phyloP scores from a whole-genome alignment of 108 stramenopile genomes.

The Aurantiochytrium sp. region DNA sequence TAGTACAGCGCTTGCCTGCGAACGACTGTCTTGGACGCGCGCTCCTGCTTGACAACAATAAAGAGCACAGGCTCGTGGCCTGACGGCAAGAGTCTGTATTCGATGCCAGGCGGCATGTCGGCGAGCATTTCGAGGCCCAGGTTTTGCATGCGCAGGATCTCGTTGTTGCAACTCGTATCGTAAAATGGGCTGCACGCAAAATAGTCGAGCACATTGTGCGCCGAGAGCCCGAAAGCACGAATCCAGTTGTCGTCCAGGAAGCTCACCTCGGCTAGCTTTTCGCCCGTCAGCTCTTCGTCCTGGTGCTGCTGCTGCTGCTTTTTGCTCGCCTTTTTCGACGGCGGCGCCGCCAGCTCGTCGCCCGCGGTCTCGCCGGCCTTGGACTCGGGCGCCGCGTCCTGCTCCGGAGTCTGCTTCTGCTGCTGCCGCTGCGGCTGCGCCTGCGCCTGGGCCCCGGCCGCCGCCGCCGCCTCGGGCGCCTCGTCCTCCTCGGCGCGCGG shows the following conservation, averaged over 20 bases:
- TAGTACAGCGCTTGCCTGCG: slow-evolving; percentile 43
- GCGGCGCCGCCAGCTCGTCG: too few species aligned
- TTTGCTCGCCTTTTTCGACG: too few species aligned
- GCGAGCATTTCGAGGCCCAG: slow-evolving; percentile 33
- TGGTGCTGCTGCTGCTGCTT: too few species aligned
- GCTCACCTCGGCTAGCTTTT: background rate
- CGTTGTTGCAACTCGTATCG: slow-evolving; percentile 41
- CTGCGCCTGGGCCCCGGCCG: too few species aligned
- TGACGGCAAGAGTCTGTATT: slow-evolving; percentile 30
- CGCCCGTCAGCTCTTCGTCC: background rate
- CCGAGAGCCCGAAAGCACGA: slow-evolving; percentile 32
- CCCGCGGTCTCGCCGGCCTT: too few species aligned
- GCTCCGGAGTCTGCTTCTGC: too few species aligned
- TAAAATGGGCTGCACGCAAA: slow-evolving; percentile 46
- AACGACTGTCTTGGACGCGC: background rate
- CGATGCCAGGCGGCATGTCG: slow-evolving; percentile 34
- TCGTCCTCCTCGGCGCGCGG: too few species aligned
- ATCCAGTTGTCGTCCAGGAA: slow-evolving; percentile 44
- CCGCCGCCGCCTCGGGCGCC: too few species aligned
- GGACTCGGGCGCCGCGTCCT: too few species aligned
- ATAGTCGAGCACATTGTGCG: slow-evolving; percentile 39
- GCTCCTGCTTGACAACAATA: slow-evolving; percentile 18
- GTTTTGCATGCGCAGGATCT: slow-evolving; percentile 43
- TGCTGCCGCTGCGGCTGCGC: too few species aligned
- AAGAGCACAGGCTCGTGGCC: slow-evolving; percentile 37